Base-by-base conservation (phyloP, 768 basidiomycete species). In the Piloderma croceum region DNA sequence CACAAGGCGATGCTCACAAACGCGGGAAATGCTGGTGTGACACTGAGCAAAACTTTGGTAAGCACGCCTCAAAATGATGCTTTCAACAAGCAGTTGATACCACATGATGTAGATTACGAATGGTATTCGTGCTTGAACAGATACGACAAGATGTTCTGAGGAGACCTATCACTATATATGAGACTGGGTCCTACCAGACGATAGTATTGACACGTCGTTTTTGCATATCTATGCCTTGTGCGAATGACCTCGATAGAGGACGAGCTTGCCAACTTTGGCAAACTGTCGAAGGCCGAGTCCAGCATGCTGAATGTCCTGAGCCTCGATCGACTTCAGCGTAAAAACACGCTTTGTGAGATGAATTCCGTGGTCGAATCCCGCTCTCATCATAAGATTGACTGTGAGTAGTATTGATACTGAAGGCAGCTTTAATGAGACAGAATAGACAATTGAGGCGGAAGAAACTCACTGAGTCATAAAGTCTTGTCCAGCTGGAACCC, bases 361-460 rank as follows among this genome's bases (percentile, higher is more conserved):
- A n/a, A n/a, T n/a, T n/a, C n/a, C n/a, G n/a, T n/a, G n/a, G n/a
- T n/a, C n/a, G n/a, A n/a, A n/a, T n/a, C n/a, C n/a, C n/a, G n/a
- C n/a, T n/a, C 34, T 29, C 15, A 29, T 77, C 66, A 78, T 46
- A 90, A 56, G 69, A 91, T 90, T 38, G 86, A 90, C 59, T 93
- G 90, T 19, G 89, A 90, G 60, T 91, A 91, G 58, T 92, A 93
- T 71, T 93, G 90, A 64, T 83, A 93, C 90, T 92, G 52, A 24
- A 38, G 18, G 24, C 15, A 38, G 17, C 22, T 24, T 42, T 19
- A 10, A 24, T 21, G 27, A 42, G 47, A n/a, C n/a, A n/a, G n/a
- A n/a, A n/a, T n/a, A n/a, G n/a, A n/a, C n/a, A n/a, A n/a, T n/a
- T n/a, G 18, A 21, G 37, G 7, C 2, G 34, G 32, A 24, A 29